phyloP scores from a whole-genome alignment of 805 yeast genomes.

The Yamadazyma scolyti region DNA sequence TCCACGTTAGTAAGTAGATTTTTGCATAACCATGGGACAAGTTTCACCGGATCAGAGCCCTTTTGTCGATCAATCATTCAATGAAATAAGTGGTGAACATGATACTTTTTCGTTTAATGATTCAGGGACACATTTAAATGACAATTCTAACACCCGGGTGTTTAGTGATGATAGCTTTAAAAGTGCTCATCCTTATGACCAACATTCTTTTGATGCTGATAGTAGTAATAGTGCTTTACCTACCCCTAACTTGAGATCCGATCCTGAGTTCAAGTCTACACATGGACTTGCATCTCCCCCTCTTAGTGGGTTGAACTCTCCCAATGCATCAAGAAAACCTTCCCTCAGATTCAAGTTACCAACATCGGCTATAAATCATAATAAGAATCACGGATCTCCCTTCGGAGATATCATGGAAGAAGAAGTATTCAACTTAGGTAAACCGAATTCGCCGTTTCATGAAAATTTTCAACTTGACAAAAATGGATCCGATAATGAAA shows the following conservation, averaged over 20 bases:
- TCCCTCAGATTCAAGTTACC: slow-evolving; percentile 32
- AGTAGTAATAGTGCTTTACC: slow-evolving; percentile 19
- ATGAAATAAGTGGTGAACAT: background rate
- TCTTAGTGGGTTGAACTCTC: too few relatives aligned
- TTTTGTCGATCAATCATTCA: slow-evolving; percentile 4
- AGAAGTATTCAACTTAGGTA: slow-evolving; percentile 18
- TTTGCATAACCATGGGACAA: too few relatives aligned
- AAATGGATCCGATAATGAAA: slow-evolving; percentile 11
- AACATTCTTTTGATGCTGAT: slow-evolving; percentile 10
- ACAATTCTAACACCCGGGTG: slow-evolving; percentile 4
- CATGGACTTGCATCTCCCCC: too few relatives aligned
- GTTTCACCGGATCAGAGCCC: slow-evolving; percentile 3
- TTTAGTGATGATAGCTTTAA: slow-evolving; percentile 17
- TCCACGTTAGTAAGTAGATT: too few relatives aligned
- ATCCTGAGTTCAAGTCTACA: too few relatives aligned
- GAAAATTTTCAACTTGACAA: slow-evolving; percentile 8
- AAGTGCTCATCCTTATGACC: slow-evolving; percentile 12
- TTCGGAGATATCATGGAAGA: slow-evolving; percentile 27
- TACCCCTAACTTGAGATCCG: slow-evolving; percentile 20
- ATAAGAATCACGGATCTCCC: slow-evolving; percentile 21
- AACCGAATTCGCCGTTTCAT: slow-evolving; percentile 28
- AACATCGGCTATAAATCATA: slow-evolving; percentile 11
- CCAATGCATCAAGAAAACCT: slow-evolving; percentile 15
- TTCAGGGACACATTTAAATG: background rate
- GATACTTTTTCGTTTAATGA: slow-evolving; percentile 4